Conservation (phyloP, 495 filamentous ascomycete species). For the Lepidopterella palustris region DNA sequence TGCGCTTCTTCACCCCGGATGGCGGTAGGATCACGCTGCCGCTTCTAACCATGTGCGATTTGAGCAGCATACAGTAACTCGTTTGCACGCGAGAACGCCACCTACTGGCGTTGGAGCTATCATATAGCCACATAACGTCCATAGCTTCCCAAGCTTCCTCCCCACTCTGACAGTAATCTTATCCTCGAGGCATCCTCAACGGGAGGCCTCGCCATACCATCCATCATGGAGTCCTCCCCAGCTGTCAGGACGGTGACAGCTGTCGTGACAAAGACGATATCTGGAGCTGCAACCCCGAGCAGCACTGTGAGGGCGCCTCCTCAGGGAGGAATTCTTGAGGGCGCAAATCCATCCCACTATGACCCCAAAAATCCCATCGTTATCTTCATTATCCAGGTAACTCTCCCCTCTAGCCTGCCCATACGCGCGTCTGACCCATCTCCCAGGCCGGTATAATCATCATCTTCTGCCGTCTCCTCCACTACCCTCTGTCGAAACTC, state of each 20-base stretch:
- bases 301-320: constrained; percentile 36
- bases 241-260: constrained; percentile 18
- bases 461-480: constrained; percentile 76
- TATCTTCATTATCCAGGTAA: constrained; percentile 89
- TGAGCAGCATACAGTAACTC: too few species aligned
- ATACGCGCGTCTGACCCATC: background rate
- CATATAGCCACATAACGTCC: too few species aligned
- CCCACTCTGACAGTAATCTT: too few species aligned
- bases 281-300: constrained; percentile 26
- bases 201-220: too few species aligned
- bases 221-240: constrained; percentile 10
- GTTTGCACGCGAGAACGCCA: too few species aligned
- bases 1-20: background rate
- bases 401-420: background rate
- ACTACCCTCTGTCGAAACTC: constrained; percentile 76
- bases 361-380: constrained; percentile 78
- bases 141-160: constrained; percentile 11
- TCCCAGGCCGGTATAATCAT: constrained; percentile 79
- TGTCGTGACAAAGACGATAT: constrained; percentile 25
- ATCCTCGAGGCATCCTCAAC: too few species aligned
- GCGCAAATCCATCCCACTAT: constrained; percentile 64
- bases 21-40: background rate
- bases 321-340: constrained; percentile 70
- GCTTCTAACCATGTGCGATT: background rate
- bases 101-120: too few species aligned